Evolutionary conservation across 805 yeast genomes (phyloP).

Genomic region (Clavispora fructus): DNA sequence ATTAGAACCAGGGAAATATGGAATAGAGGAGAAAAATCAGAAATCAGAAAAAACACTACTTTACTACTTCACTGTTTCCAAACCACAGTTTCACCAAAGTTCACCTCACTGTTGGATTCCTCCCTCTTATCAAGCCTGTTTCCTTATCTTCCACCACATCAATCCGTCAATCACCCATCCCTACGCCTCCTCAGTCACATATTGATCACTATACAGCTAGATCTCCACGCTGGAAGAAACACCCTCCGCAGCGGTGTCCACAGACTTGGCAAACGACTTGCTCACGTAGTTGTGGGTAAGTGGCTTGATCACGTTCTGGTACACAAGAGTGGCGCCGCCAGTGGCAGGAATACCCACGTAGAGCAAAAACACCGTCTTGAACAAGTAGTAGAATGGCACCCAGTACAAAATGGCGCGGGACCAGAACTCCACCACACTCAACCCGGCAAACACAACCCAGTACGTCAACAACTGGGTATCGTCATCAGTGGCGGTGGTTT

Average conservation of each 20-base stretch:
- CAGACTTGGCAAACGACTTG: conserved; percentile 33
- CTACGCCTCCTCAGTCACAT: too few relatives aligned
- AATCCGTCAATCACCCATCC: too few relatives aligned
- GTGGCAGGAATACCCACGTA: conserved; percentile 85
- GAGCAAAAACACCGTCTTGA: conserved; percentile 82
- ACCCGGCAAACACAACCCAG: conserved; percentile 96
- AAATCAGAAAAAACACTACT: too few relatives aligned
- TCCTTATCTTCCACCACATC: too few relatives aligned
- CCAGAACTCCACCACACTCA: conserved; percentile 95
- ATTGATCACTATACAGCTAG: conserved; percentile 4
- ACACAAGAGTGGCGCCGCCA: conserved; percentile 79
- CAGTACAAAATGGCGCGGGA: conserved; percentile 86
- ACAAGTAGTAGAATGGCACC: conserved; percentile 94
- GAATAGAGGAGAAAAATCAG: too few relatives aligned
- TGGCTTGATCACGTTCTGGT: conserved; percentile 64
- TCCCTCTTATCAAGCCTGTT: too few relatives aligned
- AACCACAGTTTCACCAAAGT: too few relatives aligned
- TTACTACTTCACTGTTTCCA: too few relatives aligned
- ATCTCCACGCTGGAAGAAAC: conserved; percentile 29
- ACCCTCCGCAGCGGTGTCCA: conserved; percentile 45
- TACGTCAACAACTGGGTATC: conserved; percentile 88
- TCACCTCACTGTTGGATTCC: too few relatives aligned
- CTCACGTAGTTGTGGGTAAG: conserved; percentile 41
- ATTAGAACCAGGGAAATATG: too few relatives aligned
- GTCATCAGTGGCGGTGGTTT: conserved; percentile 61